Evolutionary conservation across 192 early-diverging fungal genomes (phyloP).

Genomic region (Entomortierella chlamydospora): DNA sequence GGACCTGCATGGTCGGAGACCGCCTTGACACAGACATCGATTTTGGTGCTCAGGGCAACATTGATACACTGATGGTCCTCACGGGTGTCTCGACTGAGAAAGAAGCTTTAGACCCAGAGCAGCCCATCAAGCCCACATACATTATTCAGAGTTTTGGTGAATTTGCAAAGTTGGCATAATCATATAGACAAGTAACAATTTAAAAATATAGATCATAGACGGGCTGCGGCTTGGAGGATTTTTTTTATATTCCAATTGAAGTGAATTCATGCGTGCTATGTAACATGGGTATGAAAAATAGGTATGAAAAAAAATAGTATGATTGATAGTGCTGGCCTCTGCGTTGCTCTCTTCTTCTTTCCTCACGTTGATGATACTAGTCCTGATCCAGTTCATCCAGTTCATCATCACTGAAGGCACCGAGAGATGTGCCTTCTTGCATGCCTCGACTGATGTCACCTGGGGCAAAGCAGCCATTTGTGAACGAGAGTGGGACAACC

Average conservation of each 20-base stretch:
- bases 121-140: slow-evolving; percentile 60
- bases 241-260: no score
- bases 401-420: slow-evolving; percentile 18
- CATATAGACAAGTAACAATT: background rate
- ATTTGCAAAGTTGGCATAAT: slow-evolving; percentile 40
- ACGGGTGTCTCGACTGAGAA: slow-evolving; percentile 74
- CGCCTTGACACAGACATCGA: slow-evolving; percentile 95
- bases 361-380: background rate
- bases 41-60: slow-evolving; percentile 89
- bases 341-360: background rate
- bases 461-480: slow-evolving; percentile 65
- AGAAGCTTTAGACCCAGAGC: slow-evolving; percentile 40
- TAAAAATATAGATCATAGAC: no score
- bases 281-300: background rate
- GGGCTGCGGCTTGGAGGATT: no score
- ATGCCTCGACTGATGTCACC: slow-evolving; percentile 50
- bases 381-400: slow-evolving; percentile 4
- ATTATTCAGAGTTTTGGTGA: slow-evolving; percentile 60
- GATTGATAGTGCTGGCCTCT: no score
- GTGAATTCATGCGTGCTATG: no score
- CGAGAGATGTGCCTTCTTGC: slow-evolving; percentile 21
- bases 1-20: slow-evolving; percentile 98
- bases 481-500: slow-evolving; percentile 79
- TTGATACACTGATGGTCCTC: slow-evolving; percentile 90
- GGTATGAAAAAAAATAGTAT: background rate